Evolutionary conservation across 2,329 filamentous ascomycete genomes (phyloP), one percentile per base, ranked within the genome.

Genomic region (Atkinsonella hypoxylon): DNA sequence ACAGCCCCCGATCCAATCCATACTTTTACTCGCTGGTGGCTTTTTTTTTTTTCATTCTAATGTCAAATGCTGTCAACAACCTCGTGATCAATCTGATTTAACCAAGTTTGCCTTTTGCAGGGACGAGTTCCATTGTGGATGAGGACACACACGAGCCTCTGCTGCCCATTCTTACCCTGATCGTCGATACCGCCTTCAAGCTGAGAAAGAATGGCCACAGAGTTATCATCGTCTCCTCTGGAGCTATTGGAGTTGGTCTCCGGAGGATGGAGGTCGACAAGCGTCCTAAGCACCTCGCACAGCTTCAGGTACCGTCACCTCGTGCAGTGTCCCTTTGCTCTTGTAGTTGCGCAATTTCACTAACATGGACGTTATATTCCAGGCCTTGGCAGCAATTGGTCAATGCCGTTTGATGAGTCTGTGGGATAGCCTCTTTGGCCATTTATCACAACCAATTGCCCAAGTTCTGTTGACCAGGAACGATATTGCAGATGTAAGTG

Each of bases 51-150:
- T 5, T 26, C 4, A 8, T 40, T 12, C 7, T 26, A 1, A 8
- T 26, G 30, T 12, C 30, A 49, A 49, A 15, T 15, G n/a, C 32
- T 39, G 22, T 44, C 30, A 20, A 31, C 12, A 44, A 18, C 13
- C 22, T 39, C 13, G 20, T 39, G 17, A 18, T 10, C 38, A 36
- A 13, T 45, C 13, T 39, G 30, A 26, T 34, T 40, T 53, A 22
- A 26, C 22, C 13, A 12, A 30, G 1, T 13, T 45, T 26, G 18
- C 18, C 34, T 18, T 49, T 47, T 53, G 54, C 59, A 98, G 93
- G 93, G 61, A 97, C 93, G 45, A 96, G 89, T 68, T 97, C 93
- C n/a, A 97, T 98, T 59, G 90, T 98, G 57, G 89, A 97, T 70
- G 93, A 98, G 67, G 86, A 83, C 64, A 95, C 88, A 20, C 93